A percentile compares a stretch with the other conserved stretches of the same genome.
phyloP scores from a whole-genome alignment of 768 basidiomycete genomes.

The Cystofilobasidium macerans region DNA sequence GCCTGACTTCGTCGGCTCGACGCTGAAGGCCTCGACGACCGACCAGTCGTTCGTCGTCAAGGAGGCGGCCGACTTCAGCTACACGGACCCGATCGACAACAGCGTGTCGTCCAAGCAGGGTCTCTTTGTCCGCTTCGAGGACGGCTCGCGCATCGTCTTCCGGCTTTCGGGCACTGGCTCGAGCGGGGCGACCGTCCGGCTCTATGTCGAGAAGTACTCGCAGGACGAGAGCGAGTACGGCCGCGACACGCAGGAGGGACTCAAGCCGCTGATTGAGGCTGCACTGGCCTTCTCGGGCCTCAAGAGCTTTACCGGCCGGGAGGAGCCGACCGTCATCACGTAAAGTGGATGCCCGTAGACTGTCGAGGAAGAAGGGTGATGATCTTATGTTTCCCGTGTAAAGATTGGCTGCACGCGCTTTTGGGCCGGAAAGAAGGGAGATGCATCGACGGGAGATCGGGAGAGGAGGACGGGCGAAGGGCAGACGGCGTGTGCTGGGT shows the following conservation, averaged over 20 bases:
- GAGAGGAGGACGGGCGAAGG: no score
- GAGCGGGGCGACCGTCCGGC: conserved; percentile 85
- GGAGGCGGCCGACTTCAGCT: conserved; percentile 75
- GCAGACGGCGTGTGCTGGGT: no score
- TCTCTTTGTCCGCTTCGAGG: conserved; percentile 78
- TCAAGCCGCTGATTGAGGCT: conserved; percentile 91
- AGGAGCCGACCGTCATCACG: conserved; percentile 94
- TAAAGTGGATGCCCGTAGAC: no score
- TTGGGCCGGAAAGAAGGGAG: no score
- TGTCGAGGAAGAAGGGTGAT: no score
- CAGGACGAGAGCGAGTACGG: conserved; percentile 47
- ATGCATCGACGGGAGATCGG: no score
- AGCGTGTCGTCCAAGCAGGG: conserved; percentile 92
- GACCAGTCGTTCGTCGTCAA: conserved; percentile 64
- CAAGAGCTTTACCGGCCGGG: conserved; percentile 70
- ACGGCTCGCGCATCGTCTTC: conserved; percentile 91
- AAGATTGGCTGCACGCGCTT: no score
- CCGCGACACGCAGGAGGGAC: conserved; percentile 62
- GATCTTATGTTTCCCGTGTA: no score
- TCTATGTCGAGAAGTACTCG: conserved; percentile 78
- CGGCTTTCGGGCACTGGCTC: conserved; percentile 92
- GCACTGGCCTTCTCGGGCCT: conserved; percentile 75
- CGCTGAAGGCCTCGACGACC: conserved; percentile 53
- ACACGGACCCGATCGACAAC: conserved; percentile 96
- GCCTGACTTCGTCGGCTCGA: conserved; percentile 54